These are phyloP conservation scores for Terana coerulea DNA, from an alignment of 768 basidiomycete species.

Conservation along the genomic window DNA sequence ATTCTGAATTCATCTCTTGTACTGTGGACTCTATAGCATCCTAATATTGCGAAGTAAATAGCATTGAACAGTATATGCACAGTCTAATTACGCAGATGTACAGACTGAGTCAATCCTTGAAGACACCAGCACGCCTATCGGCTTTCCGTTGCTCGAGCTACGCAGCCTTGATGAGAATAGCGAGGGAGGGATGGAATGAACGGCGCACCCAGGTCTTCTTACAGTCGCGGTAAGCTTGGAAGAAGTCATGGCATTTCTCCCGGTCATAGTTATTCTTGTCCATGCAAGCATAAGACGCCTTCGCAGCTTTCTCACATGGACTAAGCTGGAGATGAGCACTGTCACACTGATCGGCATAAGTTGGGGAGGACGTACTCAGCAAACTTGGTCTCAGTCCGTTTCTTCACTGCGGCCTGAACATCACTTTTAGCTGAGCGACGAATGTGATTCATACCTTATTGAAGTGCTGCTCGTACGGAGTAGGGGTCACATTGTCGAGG, in stretches of 20 bases:
- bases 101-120: slow-evolving; percentile 10
- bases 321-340: slow-evolving; percentile 37
- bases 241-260: slow-evolving; percentile 72
- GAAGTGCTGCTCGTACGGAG: slow-evolving; percentile 28
- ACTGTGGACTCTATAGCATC: neutral
- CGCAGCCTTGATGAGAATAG: slow-evolving; percentile 1
- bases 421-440: neutral
- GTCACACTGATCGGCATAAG: too few relatives aligned
- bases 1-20: neutral
- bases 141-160: slow-evolving; percentile 67
- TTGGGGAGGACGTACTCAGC: slow-evolving; percentile 18
- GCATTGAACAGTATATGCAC: too few relatives aligned
- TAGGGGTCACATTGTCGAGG: slow-evolving; percentile 24
- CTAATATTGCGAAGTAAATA: too few relatives aligned
- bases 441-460: slow-evolving; percentile 19
- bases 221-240: slow-evolving; percentile 79
- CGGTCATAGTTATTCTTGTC: slow-evolving; percentile 65
- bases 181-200: neutral
- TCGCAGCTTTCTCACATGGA: slow-evolving; percentile 72
- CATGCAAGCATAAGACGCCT: slow-evolving; percentile 72
- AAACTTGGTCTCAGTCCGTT: slow-evolving; percentile 22
- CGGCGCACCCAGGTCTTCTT: slow-evolving; percentile 72
- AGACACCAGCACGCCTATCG: slow-evolving; percentile 57
- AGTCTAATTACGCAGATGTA: too few relatives aligned
- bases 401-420: slow-evolving; percentile 16